A percentile compares a stretch with the other conserved stretches of the same genome.
phyloP scores from a whole-genome alignment of 495 filamentous ascomycete genomes.

The Neurospora sublineolata region DNA sequence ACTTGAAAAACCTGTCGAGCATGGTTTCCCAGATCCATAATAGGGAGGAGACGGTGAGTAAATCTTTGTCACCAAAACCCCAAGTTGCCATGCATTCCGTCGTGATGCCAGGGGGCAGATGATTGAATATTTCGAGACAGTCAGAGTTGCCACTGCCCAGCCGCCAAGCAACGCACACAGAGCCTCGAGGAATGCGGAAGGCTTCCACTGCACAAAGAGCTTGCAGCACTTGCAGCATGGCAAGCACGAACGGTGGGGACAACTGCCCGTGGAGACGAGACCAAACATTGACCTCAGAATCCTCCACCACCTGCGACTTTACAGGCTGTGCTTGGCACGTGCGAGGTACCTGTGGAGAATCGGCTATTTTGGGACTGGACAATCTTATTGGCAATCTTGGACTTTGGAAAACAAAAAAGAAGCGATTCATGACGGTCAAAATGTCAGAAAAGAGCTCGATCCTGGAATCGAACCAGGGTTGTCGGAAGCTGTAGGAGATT shows the following conservation, averaged over 20 bases:
- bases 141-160: not conserved
- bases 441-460: not conserved
- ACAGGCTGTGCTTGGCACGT: not conserved
- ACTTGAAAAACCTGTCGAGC: not conserved
- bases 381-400: not conserved
- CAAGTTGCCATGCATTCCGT: not conserved
- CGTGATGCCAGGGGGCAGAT: not conserved
- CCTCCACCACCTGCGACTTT: not conserved
- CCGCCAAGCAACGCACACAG: not conserved
- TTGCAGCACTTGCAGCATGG: not conserved
- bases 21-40: not conserved
- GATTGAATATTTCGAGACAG: not conserved
- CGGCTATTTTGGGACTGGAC: not conserved
- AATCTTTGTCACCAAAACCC: not conserved
- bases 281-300: not conserved
- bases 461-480: not conserved
- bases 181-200: not conserved
- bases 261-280: not conserved
- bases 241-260: not conserved
- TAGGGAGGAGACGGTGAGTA: not conserved
- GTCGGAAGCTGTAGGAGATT: not conserved
- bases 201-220: not conserved
- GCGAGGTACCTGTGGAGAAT: not conserved
- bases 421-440: not conserved
- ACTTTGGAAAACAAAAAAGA: not conserved